Conservation (phyloP, 2,329 filamentous ascomycete genomes). For the Aspergillus proliferans region DNA sequence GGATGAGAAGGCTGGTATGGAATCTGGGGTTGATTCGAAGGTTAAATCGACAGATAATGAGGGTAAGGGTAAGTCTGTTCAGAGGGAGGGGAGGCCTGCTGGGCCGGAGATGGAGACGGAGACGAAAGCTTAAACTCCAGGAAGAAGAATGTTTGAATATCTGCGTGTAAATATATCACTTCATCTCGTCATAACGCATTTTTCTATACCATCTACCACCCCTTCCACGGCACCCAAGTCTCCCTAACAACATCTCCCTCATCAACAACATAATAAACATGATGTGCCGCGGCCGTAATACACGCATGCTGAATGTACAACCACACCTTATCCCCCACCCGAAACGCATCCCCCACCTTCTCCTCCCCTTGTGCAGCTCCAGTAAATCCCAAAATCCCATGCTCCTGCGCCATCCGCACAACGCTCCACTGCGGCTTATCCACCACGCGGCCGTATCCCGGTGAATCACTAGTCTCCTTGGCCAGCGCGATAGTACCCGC, state of each 20-base stretch:
- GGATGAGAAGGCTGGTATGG: constrained; percentile 20
- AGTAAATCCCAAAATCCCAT: constrained; percentile 61
- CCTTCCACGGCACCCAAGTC: constrained; percentile 23
- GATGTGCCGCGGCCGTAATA: constrained; percentile 63
- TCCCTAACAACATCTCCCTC: constrained; percentile 16
- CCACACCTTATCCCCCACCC: constrained; percentile 60
- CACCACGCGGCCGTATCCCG: constrained; percentile 63
- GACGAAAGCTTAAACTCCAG: background rate
- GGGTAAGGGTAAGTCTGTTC: constrained; percentile 18
- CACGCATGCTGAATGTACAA: constrained; percentile 78
- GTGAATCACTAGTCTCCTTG: constrained; percentile 64
- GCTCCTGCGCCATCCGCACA: constrained; percentile 69
- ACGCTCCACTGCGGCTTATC: constrained; percentile 58
- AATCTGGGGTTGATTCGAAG: background rate
- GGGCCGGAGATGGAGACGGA: constrained; percentile 1
- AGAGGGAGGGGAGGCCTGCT: constrained; percentile 3
- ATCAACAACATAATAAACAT: constrained; percentile 68
- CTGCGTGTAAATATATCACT: background rate
- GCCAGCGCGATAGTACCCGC: constrained; percentile 64
- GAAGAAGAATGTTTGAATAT: background rate
- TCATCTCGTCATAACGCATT: background rate
- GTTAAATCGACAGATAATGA: too few relatives aligned
- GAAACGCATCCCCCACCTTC: constrained; percentile 39
- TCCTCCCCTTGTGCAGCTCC: constrained; percentile 33
- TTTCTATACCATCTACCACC: constrained; percentile 10